phyloP scores from a whole-genome alignment of 768 basidiomycete species.

The Epithele typhae region DNA sequence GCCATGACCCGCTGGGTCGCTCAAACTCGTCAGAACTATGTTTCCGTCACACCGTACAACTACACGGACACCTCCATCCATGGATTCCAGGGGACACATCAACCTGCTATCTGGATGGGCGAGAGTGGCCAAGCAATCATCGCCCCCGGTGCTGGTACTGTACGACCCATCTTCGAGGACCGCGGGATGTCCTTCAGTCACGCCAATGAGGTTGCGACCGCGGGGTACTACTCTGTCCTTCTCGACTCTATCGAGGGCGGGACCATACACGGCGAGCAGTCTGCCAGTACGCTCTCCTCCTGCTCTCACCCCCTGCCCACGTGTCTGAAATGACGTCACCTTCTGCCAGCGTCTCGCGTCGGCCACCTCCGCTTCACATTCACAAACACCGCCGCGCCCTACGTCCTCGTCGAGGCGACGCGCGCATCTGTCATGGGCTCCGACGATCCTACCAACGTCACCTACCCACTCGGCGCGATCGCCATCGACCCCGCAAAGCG shows the following conservation, averaged over 20 bases:
- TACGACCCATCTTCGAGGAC: slow-evolving; percentile 52
- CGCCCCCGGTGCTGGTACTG: slow-evolving; percentile 48
- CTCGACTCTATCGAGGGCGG: slow-evolving; percentile 45
- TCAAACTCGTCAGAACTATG: slow-evolving; percentile 72
- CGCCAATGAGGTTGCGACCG: slow-evolving; percentile 46
- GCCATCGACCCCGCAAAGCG: slow-evolving; percentile 35
- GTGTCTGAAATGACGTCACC: slow-evolving; percentile 1
- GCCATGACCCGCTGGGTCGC: slow-evolving; percentile 87
- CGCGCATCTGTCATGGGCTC: slow-evolving; percentile 58
- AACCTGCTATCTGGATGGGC: slow-evolving; percentile 90
- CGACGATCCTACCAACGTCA: slow-evolving; percentile 40
- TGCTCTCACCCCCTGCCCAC: neutral
- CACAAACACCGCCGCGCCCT: slow-evolving; percentile 39
- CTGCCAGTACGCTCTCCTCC: slow-evolving; percentile 45
- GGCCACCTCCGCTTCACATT: slow-evolving; percentile 75
- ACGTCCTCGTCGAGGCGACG: slow-evolving; percentile 64
- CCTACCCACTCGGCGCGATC: slow-evolving; percentile 52
- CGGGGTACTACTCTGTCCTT: slow-evolving; percentile 54
- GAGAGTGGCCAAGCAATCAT: slow-evolving; percentile 64
- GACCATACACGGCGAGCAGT: slow-evolving; percentile 51
- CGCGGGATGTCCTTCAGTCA: slow-evolving; percentile 52
- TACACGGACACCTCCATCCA: slow-evolving; percentile 55
- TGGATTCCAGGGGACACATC: slow-evolving; percentile 72
- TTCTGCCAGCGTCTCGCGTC: slow-evolving; percentile 67
- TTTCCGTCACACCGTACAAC: slow-evolving; percentile 70